Conservation (phyloP, 2,329 filamentous ascomycete species). For the Stagonosporopsis vannaccii region DNA sequence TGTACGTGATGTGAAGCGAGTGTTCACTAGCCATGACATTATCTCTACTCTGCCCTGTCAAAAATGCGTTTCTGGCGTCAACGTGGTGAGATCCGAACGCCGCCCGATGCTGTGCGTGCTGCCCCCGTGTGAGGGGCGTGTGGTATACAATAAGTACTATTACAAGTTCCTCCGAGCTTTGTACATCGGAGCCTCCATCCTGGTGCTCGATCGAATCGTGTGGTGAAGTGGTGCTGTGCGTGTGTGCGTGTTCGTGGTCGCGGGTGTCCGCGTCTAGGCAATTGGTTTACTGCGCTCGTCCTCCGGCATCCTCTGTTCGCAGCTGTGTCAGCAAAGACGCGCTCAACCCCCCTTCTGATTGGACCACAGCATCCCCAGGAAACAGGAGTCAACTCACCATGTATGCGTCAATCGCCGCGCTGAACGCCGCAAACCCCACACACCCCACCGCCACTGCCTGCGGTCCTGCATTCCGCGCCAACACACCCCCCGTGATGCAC, state of each 20-base stretch:
- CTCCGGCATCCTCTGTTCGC: conserved; percentile 46
- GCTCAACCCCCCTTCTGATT: too few relatives aligned
- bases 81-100: conserved; percentile 7
- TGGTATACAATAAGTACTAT: not conserved
- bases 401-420: conserved; percentile 88
- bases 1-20: too few relatives aligned
- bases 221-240: not conserved
- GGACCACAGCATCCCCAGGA: not conserved
- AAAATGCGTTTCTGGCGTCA: not conserved
- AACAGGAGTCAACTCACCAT: conserved; percentile 59
- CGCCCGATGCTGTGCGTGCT: not conserved
- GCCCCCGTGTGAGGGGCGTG: not conserved
- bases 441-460: conserved; percentile 89
- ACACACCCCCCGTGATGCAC: conserved; percentile 87
- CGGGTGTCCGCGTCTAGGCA: conserved; percentile 28
- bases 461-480: conserved; percentile 86
- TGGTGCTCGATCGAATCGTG: too few relatives aligned
- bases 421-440: conserved; percentile 92
- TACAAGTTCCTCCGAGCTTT: not conserved
- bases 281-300: conserved; percentile 52
- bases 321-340: conserved; percentile 8
- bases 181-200: not conserved
- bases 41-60: not conserved
- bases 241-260: not conserved
- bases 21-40: not conserved